Evolutionary conservation across 331 rosid genomes (phyloP).

Genomic region (Malus hybrid): DNA sequence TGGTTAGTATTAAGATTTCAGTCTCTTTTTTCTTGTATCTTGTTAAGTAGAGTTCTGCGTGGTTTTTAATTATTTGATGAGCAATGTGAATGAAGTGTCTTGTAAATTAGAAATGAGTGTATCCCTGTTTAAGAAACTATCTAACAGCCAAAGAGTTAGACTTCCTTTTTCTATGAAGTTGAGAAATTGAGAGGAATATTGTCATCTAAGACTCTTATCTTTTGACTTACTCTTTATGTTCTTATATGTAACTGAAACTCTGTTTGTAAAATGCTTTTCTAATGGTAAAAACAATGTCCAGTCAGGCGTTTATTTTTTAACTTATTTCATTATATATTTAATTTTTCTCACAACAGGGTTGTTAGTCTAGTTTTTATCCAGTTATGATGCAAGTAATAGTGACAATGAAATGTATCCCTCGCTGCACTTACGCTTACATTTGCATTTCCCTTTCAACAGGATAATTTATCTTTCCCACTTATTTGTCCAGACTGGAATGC

Average conservation of each 20-base stretch:
- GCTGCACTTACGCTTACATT: conserved; percentile 8
- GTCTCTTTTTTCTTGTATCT: not conserved
- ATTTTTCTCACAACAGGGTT: not conserved
- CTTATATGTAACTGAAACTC: not conserved
- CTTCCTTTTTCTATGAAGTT: not conserved
- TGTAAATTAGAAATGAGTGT: not conserved
- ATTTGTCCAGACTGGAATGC: conserved; percentile 98
- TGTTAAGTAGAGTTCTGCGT: not conserved
- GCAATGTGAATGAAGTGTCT: not conserved
- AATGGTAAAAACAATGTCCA: not conserved
- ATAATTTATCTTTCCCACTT: conserved; percentile 86
- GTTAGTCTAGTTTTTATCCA: not conserved
- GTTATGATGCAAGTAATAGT: not conserved
- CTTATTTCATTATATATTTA: not conserved
- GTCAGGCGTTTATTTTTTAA: not conserved
- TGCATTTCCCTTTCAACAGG: conserved; percentile 48
- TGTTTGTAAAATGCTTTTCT: not conserved
- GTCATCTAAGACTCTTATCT: too few relatives aligned
- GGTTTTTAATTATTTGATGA: not conserved
- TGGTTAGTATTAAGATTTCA: conserved; percentile 50
- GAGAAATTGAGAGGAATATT: not conserved
- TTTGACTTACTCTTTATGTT: not conserved
- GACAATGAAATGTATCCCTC: conserved; percentile 4
- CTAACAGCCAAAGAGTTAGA: not conserved
- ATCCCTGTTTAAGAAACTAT: not conserved